phyloP scores from a whole-genome alignment of 2,329 filamentous ascomycete species.

The Epichloe sylvatica region DNA sequence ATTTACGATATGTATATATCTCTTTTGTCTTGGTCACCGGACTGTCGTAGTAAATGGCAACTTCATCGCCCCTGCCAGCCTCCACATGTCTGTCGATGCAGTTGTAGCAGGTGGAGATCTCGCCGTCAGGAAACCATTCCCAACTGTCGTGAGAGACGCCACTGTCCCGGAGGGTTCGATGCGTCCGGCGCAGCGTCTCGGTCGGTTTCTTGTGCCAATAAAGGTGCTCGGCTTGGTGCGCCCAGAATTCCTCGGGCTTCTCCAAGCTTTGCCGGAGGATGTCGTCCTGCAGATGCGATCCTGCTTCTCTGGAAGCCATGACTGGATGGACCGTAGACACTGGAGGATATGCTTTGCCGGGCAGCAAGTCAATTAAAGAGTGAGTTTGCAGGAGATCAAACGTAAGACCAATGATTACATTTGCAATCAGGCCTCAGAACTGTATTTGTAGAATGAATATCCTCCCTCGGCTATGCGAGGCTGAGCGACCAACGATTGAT shows the following conservation, averaged over 20 bases:
- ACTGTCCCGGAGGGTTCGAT: conserved; percentile 48
- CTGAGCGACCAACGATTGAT: not conserved
- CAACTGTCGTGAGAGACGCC: conserved; percentile 59
- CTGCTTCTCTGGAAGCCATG: conserved; percentile 5
- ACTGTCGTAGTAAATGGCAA: conserved; percentile 78
- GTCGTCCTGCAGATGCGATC: conserved; percentile 31
- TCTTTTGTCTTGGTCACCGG: conserved; percentile 64
- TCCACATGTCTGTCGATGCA: conserved; percentile 81
- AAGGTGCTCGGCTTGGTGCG: conserved; percentile 56
- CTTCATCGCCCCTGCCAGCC: conserved; percentile 55
- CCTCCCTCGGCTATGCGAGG: conserved; percentile 2
- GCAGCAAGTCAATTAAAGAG: not conserved
- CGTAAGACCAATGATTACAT: not conserved
- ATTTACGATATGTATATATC: conserved; percentile 57
- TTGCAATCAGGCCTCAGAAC: not conserved
- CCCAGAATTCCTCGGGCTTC: conserved; percentile 65
- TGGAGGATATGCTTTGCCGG: too few species aligned
- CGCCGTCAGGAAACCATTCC: conserved; percentile 81
- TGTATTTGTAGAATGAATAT: not conserved
- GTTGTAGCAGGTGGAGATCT: conserved; percentile 86
- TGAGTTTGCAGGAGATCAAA: not conserved
- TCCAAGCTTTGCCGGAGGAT: conserved; percentile 44
- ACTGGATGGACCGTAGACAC: not conserved
- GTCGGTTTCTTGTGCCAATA: conserved; percentile 69
- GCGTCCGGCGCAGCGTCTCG: conserved; percentile 42